Conservation (phyloP, 768 basidiomycete species). For the Xerocomellus dryophilus region DNA sequence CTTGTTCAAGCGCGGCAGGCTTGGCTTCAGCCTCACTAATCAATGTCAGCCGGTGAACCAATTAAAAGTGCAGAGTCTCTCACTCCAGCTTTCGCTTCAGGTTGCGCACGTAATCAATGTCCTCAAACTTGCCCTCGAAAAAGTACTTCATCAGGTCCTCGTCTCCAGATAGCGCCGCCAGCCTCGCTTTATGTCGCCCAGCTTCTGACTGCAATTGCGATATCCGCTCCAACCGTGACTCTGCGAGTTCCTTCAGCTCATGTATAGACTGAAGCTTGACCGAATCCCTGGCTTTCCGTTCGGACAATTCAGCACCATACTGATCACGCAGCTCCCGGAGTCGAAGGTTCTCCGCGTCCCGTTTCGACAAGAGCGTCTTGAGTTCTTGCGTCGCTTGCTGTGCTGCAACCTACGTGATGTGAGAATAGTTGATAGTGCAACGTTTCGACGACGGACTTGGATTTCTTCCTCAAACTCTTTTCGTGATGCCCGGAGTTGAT, state of each 20-base stretch:
- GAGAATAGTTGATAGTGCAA: conserved; percentile 9
- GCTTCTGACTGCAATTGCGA: conserved; percentile 68
- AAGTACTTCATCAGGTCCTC: conserved; percentile 74
- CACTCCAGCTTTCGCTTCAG: conserved; percentile 57
- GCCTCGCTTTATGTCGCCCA: conserved; percentile 62
- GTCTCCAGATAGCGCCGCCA: conserved; percentile 72
- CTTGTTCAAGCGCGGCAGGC: conserved; percentile 49
- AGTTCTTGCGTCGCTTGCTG: conserved; percentile 61
- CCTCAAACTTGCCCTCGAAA: conserved; percentile 51
- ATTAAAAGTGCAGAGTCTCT: conserved; percentile 22
- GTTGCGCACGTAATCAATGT: conserved; percentile 48
- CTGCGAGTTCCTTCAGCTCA: conserved; percentile 63
- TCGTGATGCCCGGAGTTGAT: conserved; percentile 37
- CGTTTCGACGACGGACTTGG: conserved; percentile 37
- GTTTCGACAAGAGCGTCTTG: conserved; percentile 55
- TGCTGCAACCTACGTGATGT: conserved; percentile 36
- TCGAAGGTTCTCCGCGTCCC: conserved; percentile 63
- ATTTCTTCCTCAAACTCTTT: conserved; percentile 46
- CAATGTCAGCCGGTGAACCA: conserved; percentile 13
- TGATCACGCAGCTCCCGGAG: conserved; percentile 74
- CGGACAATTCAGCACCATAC: conserved; percentile 57
- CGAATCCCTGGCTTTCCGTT: conserved; percentile 63
- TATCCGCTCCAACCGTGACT: conserved; percentile 74
- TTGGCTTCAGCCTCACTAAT: conserved; percentile 54
- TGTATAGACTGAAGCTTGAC: conserved; percentile 56